Base-by-base conservation (phyloP, 2,329 filamentous ascomycete genomes). In the Hymenoscyphus occultus region DNA sequence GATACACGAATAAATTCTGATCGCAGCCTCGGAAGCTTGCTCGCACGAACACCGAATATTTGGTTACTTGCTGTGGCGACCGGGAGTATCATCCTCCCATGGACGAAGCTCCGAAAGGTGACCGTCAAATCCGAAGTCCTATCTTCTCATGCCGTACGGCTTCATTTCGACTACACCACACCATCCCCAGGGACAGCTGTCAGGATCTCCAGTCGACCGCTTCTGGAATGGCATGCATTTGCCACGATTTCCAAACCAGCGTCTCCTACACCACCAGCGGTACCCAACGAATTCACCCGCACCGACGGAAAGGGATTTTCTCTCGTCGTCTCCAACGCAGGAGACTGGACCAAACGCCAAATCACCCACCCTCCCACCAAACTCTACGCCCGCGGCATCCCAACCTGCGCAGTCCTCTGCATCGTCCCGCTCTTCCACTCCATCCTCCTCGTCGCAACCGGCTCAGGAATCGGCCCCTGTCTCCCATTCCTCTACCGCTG, bases 191-290 rank as follows among this genome's bases (percentile, higher is more conserved):
- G 85, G 67, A 82, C 83, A 64, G 83, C 82, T 57, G 80, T 86
- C 61, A 85, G 88, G 51, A 77, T 92, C 31, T 84, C 89, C 2
- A 82, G 83, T 62, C 80, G 81, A 9, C 89, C 90, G 0, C 79
- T 92, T 48, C 77, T 82, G 9, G 90, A 93, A 76, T 91, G 89
- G 82, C 90, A 93, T 77, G 85, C 87, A 0, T 93, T 93, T 73
- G 90, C 90, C 56, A 88, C 88, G 1, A 90, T 93, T 66, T 86
- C 89, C 0, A 82, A 86, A 65, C 81, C 84, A 14, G 19, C 31
- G 2, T 56, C 40, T n/a, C 35, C 48, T 6, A 51, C 7, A 28
- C 2, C 31, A 28, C 45, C 60, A 42, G 40, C n/a, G 14, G 22
- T 13, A 35, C 56, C 19, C 31, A 40, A 56, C 13, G 35, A 57